Evolutionary conservation across 768 basidiomycete species (phyloP), one percentile per base, ranked within the genome.

Genomic region (Naematelia encephala): DNA sequence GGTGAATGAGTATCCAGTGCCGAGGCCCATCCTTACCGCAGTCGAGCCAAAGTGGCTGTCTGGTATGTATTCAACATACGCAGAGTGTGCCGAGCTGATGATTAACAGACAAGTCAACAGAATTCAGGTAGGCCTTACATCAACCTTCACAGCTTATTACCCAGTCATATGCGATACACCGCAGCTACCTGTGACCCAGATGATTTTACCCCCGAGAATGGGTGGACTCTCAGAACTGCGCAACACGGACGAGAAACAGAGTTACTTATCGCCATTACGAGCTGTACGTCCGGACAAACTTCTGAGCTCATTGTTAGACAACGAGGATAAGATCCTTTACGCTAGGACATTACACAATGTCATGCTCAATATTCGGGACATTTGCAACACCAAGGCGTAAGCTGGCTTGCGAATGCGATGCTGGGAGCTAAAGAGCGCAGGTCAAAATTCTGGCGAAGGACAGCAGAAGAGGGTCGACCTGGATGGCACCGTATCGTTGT

Each of bases 301-400:
- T 60, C 87, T 2, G 91, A 77, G 48, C 51, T 57, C 14, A 53
- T 52, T 45, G 1, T 14, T 54, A 76, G 72, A 73, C 55, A 74
- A 72, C 63, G 75, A 73, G 60, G 72, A 73, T 59, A 75, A 75
- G 64, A 66, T 66, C 26, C 61, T 75, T 11, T 74, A 77, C 56
- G 77, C 74, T 29, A 73, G 80, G 2, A 97, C 94, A 0, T 81
- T 98, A 42, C 94, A 97, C 72, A 90, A 90, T 63, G 87, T 97
- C 69, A 97, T 97, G 93, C 78, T 94, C 62, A 98, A 99, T 78
- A 94, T 98, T 61, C 88, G 93, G 64, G 80, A 98, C 69, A 97
- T 97, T 66, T 93, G 91, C 84, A 91, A 88, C 79, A 92, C 90
- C 43, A 93, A 93, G 77, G 88, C 89, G 71, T 90, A 88, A 62